Percentiles rank a stretch among this genome's conserved stretches.
Conservation (phyloP, 768 basidiomycete genomes). For the Kwoniella botswanensis region DNA sequence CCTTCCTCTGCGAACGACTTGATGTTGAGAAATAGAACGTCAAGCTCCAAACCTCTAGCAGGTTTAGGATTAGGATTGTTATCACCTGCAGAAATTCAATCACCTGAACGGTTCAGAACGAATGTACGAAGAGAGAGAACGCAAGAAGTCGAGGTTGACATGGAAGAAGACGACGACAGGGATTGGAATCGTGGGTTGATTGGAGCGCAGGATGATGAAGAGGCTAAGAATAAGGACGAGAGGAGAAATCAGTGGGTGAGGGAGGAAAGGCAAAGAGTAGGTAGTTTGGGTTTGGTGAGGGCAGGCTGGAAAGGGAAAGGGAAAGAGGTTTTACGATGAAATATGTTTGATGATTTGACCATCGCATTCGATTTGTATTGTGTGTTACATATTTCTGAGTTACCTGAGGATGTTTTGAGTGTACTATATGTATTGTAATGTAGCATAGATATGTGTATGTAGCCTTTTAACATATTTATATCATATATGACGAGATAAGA, state of each 20-base stretch:
- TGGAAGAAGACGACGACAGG: not conserved
- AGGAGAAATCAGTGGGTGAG: constrained; percentile 6
- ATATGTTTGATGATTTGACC: not conserved
- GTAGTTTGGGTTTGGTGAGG: constrained; percentile 6
- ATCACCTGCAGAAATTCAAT: not conserved
- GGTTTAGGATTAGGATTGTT: not conserved
- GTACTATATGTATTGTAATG: not conserved
- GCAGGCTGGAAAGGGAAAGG: constrained; percentile 1
- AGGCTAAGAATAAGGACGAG: not conserved
- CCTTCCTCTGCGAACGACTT: constrained; percentile 16
- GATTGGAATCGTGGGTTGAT: not conserved
- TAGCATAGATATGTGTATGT: not conserved
- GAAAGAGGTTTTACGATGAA: constrained; percentile 4
- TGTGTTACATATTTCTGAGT: not conserved
- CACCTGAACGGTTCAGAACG: not conserved
- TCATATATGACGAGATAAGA: not conserved
- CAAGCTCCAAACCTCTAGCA: not conserved
- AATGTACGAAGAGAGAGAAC: not conserved
- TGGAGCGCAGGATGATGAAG: not conserved
- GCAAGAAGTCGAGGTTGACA: not conserved
- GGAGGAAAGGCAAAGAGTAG: not conserved
- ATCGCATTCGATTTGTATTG: too few species aligned
- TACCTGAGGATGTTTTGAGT: too few species aligned
- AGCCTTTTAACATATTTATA: not conserved
- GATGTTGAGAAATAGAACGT: not conserved